A percentile compares a stretch with the other conserved stretches of the same genome.
Evolutionary conservation across 1,284 basidiomycete species (phyloP).

Genomic region (Apiotrichum laibachii): DNA sequence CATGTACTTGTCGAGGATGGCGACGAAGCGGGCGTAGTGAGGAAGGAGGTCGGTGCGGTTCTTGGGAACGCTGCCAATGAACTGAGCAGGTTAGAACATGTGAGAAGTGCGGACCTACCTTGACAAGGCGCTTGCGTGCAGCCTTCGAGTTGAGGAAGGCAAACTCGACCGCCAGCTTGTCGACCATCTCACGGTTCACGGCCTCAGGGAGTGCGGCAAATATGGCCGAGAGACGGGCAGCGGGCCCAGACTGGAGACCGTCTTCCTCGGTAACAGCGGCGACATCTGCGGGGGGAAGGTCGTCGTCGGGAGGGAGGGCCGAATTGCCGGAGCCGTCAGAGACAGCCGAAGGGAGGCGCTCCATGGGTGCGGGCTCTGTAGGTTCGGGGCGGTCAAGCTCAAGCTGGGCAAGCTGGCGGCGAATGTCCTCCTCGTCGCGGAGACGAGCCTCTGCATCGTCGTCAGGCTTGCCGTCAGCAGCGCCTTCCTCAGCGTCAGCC

Average conservation of each 20-base stretch:
- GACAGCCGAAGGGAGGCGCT: slow-evolving; percentile 15
- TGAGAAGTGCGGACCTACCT: slow-evolving; percentile 56
- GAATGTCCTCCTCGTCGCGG: slow-evolving; percentile 56
- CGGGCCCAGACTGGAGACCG: slow-evolving; percentile 67
- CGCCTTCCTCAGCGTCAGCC: slow-evolving; percentile 27
- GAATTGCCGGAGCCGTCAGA: slow-evolving; percentile 12
- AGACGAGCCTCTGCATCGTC: slow-evolving; percentile 35
- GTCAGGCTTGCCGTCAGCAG: slow-evolving; percentile 6
- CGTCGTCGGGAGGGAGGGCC: slow-evolving; percentile 46
- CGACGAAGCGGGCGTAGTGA: slow-evolving; percentile 86
- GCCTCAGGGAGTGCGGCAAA: slow-evolving; percentile 89
- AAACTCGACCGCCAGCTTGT: slow-evolving; percentile 93
- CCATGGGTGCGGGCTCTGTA: slow-evolving; percentile 9
- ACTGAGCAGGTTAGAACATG: slow-evolving; percentile 55
- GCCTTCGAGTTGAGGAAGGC: slow-evolving; percentile 95
- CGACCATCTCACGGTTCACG: slow-evolving; percentile 85
- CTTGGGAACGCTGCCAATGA: slow-evolving; percentile 79
- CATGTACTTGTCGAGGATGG: slow-evolving; percentile 87
- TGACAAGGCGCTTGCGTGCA: slow-evolving; percentile 81
- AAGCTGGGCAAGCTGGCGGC: slow-evolving; percentile 48
- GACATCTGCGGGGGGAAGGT: slow-evolving; percentile 21
- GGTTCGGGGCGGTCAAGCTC: slow-evolving; percentile 34
- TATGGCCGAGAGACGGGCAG: slow-evolving; percentile 86
- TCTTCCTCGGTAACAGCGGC: slow-evolving; percentile 41
- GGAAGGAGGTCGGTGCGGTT: slow-evolving; percentile 87